A percentile compares a stretch with the other conserved stretches of the same genome.
Conservation (phyloP, 2,329 filamentous ascomycete species). For the Penicillium sp. region DNA sequence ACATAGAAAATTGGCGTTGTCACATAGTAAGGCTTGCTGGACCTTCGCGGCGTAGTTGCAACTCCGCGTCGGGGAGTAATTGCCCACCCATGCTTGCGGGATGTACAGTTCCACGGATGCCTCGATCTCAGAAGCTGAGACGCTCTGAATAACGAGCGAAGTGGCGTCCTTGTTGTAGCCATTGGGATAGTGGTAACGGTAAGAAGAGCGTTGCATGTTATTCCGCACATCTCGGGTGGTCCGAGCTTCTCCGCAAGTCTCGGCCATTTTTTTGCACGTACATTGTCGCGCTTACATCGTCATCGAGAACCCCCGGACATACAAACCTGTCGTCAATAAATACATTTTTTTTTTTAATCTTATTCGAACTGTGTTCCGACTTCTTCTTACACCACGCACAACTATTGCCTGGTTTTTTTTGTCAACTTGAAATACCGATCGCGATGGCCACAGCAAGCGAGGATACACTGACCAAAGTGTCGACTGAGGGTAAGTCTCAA, state of each 20-base stretch:
- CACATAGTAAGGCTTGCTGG: constrained; percentile 82
- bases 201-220: constrained; percentile 23
- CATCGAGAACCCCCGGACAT: neutral
- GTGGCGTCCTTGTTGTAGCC: constrained; percentile 29
- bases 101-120: constrained; percentile 33
- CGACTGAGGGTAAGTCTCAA: constrained; percentile 41
- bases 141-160: constrained; percentile 36
- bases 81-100: constrained; percentile 26
- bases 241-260: constrained; percentile 35
- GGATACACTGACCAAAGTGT: constrained; percentile 43
- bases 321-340: neutral
- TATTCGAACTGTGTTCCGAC: neutral
- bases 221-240: constrained; percentile 37
- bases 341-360: neutral
- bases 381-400: neutral
- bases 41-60: constrained; percentile 29
- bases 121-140: constrained; percentile 25
- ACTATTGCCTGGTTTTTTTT: neutral
- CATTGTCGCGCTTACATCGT: constrained; percentile 6
- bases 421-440: neutral
- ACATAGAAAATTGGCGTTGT: constrained; percentile 99
- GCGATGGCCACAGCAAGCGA: constrained; percentile 36
- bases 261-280: constrained; percentile 23
- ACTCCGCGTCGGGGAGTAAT: constrained; percentile 28
- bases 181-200: constrained; percentile 21